A percentile compares a stretch with the other conserved stretches of the same genome.
Conservation (phyloP, 208 protist genomes). For the Acanthamoeba sp. region DNA sequence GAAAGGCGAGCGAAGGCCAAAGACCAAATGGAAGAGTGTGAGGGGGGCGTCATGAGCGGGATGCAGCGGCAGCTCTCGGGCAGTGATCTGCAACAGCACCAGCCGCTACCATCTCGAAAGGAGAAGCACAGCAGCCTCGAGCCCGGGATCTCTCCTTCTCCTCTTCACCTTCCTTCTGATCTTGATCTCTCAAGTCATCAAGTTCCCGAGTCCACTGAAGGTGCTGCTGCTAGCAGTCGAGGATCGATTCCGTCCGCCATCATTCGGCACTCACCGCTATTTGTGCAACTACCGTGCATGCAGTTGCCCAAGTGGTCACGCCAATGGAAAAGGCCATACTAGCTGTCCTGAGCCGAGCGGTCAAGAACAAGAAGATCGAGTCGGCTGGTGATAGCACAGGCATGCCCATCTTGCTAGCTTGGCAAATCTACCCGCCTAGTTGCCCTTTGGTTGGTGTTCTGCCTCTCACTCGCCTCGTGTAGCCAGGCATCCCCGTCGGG, state of each 20-base stretch:
- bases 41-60: background rate
- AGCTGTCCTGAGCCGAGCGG: background rate
- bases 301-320: background rate
- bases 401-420: background rate
- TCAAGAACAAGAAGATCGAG: conserved; percentile 40
- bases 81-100: too few relatives aligned
- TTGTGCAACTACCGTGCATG: background rate
- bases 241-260: background rate
- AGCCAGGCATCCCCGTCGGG: too few relatives aligned
- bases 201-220: background rate
- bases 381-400: background rate
- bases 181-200: too few relatives aligned
- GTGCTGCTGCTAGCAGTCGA: background rate
- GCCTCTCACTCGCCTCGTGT: too few relatives aligned
- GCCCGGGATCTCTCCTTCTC: background rate
- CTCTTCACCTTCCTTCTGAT: background rate
- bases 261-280: background rate
- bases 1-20: background rate
- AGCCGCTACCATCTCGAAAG: too few relatives aligned
- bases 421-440: background rate
- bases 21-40: background rate
- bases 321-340: conserved; percentile 32
- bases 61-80: background rate
- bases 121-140: background rate
- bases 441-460: background rate